These are phyloP conservation scores for Vitis hybrid DNA, from an alignment of 177 flowering plant genomes.

Conservation along the genomic window DNA sequence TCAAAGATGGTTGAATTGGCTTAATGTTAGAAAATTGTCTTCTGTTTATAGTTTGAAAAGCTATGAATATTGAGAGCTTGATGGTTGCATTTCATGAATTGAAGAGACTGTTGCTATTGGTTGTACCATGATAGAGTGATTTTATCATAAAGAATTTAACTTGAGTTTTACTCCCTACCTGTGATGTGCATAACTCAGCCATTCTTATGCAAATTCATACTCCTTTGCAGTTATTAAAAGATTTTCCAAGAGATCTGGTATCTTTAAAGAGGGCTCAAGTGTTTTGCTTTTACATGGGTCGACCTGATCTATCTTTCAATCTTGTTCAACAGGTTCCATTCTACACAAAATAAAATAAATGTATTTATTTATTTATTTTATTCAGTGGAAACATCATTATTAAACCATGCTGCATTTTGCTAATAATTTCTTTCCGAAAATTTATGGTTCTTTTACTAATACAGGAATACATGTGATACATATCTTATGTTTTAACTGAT, in stretches of 20 bases:
- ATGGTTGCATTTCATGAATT: neutral
- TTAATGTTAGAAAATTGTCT: too few species aligned
- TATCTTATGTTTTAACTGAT: neutral
- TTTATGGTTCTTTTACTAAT: neutral
- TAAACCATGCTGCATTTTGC: neutral
- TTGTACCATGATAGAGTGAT: neutral
- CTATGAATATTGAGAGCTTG: neutral
- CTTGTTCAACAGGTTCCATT: conserved; percentile 71
- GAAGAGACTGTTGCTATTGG: neutral
- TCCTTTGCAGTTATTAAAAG: conserved; percentile 59
- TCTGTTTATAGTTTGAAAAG: neutral
- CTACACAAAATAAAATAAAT: neutral
- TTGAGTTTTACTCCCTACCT: neutral
- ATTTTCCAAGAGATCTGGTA: conserved; percentile 77
- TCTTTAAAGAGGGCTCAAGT: conserved; percentile 84
- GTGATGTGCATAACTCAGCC: neutral
- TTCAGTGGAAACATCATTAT: neutral
- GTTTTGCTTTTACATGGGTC: conserved; percentile 82
- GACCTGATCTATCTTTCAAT: conserved; percentile 61
- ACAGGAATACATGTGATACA: neutral
- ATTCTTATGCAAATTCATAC: neutral
- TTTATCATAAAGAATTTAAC: neutral
- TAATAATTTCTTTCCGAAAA: too few species aligned
- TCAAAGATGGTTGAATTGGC: too few species aligned
- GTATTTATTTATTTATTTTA: neutral